Base-by-base conservation (phyloP, 2,329 filamentous ascomycete genomes). In the Fusarium secorum region DNA sequence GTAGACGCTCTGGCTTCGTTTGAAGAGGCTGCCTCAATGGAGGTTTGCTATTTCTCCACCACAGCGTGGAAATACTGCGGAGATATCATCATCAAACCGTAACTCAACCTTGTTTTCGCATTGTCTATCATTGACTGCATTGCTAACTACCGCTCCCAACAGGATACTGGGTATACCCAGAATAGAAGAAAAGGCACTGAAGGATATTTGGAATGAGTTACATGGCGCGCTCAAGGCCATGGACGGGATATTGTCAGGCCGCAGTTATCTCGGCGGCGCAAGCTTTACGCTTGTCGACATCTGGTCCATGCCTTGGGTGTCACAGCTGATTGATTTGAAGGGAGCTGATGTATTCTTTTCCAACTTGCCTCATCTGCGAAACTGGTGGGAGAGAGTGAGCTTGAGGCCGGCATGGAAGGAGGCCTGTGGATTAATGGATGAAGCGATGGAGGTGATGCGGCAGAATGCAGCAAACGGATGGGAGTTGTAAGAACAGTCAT, bases 281-380 rank as follows among this genome's bases (percentile, higher is more conserved):
- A 0, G 3, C 0, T 48, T 48, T 1, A 32, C 28, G 0, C 11
- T 22, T 1, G 44, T 10, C 0, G 45, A 48, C 0, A 32, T 48
- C 2, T 48, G 45, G 45, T 14, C 28, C 0, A 48, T 48, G 45
- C 45, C 45, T 0, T 48, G 28, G 45, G 15, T 48, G 0, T 32
- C 45, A 0, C 45, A 48, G 11, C 45, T 48, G 3, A 32, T 48
- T 22, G 45, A 32, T 5, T 2, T 48, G 11, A 48, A 32, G 11
- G 28, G n/a, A 3, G 2, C 11, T 22, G 45, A 48, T 0, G 1
- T 3, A 2, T 7, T 48, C n/a, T 32, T 48, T 11, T 11, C n/a
- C 2, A 28, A 48, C 11, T 10, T 48, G 4, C 45, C 45, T 0
- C n/a, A 48, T 48, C 15, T 32, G 15, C 5, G n/a, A 22, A 1